These are phyloP conservation scores for Russula compacta DNA, from an alignment of 768 basidiomycete species.

Conservation along the genomic window DNA sequence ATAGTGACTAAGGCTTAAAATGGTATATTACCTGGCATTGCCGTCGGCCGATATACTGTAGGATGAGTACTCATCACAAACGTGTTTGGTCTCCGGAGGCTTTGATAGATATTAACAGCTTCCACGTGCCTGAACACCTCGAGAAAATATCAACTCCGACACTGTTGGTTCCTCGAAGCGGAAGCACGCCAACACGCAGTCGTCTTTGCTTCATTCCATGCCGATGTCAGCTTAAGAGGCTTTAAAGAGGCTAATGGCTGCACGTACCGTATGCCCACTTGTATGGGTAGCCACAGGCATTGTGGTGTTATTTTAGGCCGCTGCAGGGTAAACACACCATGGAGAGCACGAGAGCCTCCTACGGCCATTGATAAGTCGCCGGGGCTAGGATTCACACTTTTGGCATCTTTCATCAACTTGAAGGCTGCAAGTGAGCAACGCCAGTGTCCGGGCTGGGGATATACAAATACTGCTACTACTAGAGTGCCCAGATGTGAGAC, in stretches of 20 bases:
- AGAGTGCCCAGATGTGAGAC: no score
- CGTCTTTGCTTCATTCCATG: neutral
- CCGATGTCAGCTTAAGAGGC: conserved; percentile 3
- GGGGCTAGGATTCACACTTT: neutral
- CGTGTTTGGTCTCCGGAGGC: neutral
- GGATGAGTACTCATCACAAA: neutral
- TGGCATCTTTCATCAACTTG: no score
- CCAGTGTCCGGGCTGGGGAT: neutral
- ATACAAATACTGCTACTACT: neutral
- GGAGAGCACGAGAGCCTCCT: neutral
- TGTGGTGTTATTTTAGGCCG: neutral
- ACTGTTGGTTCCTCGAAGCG: conserved; percentile 5
- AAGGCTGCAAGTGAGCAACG: neutral
- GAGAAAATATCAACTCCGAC: conserved; percentile 16
- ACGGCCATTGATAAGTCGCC: neutral
- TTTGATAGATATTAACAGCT: no score
- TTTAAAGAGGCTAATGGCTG: no score
- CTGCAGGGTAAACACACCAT: neutral
- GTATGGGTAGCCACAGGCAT: neutral
- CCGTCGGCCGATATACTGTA: no score
- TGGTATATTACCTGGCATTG: no score
- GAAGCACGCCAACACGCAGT: neutral
- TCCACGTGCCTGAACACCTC: conserved; percentile 4
- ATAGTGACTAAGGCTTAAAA: no score
- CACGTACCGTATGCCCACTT: neutral